These are phyloP conservation scores for Penicillium vulpinum DNA, from an alignment of 2,329 filamentous ascomycete genomes.

Conservation along the genomic window DNA sequence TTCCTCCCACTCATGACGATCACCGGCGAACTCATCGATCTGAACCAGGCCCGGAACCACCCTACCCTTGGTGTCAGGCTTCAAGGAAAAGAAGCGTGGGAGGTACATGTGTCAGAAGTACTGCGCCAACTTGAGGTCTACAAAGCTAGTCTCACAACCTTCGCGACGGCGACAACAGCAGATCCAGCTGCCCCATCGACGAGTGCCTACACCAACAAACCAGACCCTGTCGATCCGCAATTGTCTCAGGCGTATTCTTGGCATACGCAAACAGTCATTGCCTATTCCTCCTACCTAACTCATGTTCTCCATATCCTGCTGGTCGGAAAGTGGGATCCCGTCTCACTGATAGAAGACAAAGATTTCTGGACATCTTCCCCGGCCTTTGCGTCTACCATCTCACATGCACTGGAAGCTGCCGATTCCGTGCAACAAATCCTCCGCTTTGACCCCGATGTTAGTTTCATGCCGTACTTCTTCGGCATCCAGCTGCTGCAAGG, in stretches of 20 bases:
- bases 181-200: constrained; percentile 29
- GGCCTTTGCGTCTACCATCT: constrained; percentile 81
- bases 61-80: constrained; percentile 77
- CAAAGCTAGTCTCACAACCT: constrained; percentile 67
- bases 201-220: constrained; percentile 58
- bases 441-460: constrained; percentile 84
- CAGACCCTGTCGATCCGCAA: constrained; percentile 49
- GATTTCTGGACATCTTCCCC: constrained; percentile 92
- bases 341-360: constrained; percentile 88
- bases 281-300: constrained; percentile 89
- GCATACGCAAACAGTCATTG: constrained; percentile 81
- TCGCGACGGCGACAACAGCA: constrained; percentile 27
- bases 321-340: constrained; percentile 94
- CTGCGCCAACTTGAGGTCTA: constrained; percentile 77
- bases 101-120: constrained; percentile 76
- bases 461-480: constrained; percentile 97
- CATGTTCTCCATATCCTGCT: constrained; percentile 89
- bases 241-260: constrained; percentile 37
- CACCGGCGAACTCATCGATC: constrained; percentile 83
- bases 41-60: constrained; percentile 86
- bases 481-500: constrained; percentile 90
- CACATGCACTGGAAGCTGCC: constrained; percentile 83
- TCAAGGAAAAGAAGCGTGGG: constrained; percentile 73
- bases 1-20: constrained; percentile 95
- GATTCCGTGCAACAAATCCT: constrained; percentile 86